Evolutionary conservation across 2,329 filamentous ascomycete species (phyloP), one percentile per base, ranked within the genome.

Genomic region (Colletotrichum magnum): DNA sequence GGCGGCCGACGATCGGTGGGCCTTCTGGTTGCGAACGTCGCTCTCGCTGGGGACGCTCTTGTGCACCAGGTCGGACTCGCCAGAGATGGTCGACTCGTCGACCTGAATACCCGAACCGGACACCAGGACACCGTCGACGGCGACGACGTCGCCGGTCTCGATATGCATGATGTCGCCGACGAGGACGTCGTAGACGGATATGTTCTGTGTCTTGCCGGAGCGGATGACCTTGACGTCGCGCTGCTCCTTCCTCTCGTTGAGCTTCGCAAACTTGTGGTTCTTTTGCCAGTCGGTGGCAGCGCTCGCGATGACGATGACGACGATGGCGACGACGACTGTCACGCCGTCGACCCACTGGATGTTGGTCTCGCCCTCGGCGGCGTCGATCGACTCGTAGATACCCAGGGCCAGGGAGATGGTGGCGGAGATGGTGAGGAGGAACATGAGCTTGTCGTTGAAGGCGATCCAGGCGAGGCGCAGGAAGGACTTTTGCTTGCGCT

Each of bases 231-330:
- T 94, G 73, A 95, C 89, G 58, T 87, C 83, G 39, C 93, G 87
- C 75, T 94, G 90, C 58, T 94, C 90, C 78, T 95, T 95, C 76
- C 94, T 93, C 78, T 89, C 89, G 79, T 94, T 94, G 69, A 95
- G 82, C 78, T 93, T 94, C 47, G 93, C 91, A 74, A 95, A 95
- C 75, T 94, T 92, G 53, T 91, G 87, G 77, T 94, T 93, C 79
- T 94, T 94, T 75, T 95, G 93, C 87, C 90, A 95, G 76, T 95
- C 93, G 72, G 94, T 95, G 41, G 90, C 82, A n/a, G 93, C 92
- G 70, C 92, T 93, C 21, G 94, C 93, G 21, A 92, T 79, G 4
- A 94, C 91, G 54, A 95, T 93, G 71, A 95, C 90, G 16, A 91
- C 77, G 69, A 95, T 93, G 58, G 93, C 93, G 24, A 92, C 87